Evolutionary conservation across 345 rosid species (phyloP).

Genomic region (Rhodamnia rubescens): DNA sequence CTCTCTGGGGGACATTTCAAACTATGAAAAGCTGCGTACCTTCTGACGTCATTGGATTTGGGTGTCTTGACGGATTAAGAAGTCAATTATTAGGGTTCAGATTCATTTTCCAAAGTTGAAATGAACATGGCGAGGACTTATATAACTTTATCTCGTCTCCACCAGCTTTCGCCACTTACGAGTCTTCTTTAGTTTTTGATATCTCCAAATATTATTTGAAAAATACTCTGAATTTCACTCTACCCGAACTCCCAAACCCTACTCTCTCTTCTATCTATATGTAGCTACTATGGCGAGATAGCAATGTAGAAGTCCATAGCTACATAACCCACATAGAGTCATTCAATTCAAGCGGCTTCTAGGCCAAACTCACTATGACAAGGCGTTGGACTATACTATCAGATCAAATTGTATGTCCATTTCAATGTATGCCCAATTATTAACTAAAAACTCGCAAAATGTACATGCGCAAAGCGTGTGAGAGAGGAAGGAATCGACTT

Average conservation of each 20-base stretch:
- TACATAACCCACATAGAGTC: too few relatives aligned
- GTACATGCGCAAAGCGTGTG: not conserved
- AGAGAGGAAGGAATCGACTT: not conserved
- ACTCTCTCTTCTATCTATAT: not conserved
- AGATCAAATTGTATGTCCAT: not conserved
- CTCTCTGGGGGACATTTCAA: not conserved
- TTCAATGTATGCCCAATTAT: not conserved
- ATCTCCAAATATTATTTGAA: too few relatives aligned
- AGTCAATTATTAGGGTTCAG: not conserved
- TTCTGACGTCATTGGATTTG: too few relatives aligned
- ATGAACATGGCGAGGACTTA: not conserved
- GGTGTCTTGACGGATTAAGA: not conserved
- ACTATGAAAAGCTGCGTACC: not conserved
- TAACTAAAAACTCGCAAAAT: not conserved
- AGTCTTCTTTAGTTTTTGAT: not conserved
- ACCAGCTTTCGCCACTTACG: fast-evolving
- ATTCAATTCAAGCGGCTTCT: not conserved
- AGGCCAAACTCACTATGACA: not conserved
- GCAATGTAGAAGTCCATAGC: not conserved
- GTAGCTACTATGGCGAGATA: not conserved
- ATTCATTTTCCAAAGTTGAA: not conserved
- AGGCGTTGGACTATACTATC: not conserved
- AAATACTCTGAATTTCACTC: not conserved
- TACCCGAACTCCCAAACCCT: not conserved
- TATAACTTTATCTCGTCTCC: not conserved